Evolutionary conservation across 768 basidiomycete species (phyloP).

Genomic region (Pleurotus giganteus): DNA sequence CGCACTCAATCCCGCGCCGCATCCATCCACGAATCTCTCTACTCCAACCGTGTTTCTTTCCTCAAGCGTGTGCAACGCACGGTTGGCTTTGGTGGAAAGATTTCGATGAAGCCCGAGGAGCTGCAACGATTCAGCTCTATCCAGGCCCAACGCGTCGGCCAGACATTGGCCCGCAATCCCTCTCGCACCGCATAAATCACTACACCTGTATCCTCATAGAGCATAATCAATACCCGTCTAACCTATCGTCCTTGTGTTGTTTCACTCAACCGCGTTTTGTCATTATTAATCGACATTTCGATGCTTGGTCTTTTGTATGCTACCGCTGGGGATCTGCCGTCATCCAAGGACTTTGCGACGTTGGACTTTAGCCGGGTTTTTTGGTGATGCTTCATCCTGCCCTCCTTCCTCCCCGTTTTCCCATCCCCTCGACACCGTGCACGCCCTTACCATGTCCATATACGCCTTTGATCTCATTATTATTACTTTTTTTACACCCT

Average conservation of each 20-base stretch:
- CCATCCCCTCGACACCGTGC: background rate
- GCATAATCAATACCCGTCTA: conserved; percentile 10
- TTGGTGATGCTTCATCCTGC: background rate
- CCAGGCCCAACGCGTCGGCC: conserved; percentile 78
- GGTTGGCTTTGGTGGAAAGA: conserved; percentile 83
- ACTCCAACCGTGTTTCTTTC: conserved; percentile 95
- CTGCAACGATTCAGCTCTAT: conserved; percentile 84
- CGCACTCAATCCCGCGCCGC: conserved; percentile 90
- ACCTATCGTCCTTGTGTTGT: background rate
- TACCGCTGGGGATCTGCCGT: too few relatives aligned
- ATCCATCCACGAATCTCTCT: conserved; percentile 87
- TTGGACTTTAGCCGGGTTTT: background rate
- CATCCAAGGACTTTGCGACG: too few relatives aligned
- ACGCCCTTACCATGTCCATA: conserved; percentile 6
- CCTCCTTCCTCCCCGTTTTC: background rate
- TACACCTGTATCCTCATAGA: conserved; percentile 6
- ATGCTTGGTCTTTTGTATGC: background rate
- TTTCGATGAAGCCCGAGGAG: conserved; percentile 82
- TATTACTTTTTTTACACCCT: background rate
- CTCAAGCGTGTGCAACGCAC: conserved; percentile 84
- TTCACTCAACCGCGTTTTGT: background rate
- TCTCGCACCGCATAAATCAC: conserved; percentile 45
- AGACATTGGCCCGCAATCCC: conserved; percentile 75
- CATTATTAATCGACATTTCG: background rate
- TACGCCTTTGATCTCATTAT: conserved; percentile 8